phyloP scores from a whole-genome alignment of 75 land plant genomes.

The Cupressus sempervirens region DNA sequence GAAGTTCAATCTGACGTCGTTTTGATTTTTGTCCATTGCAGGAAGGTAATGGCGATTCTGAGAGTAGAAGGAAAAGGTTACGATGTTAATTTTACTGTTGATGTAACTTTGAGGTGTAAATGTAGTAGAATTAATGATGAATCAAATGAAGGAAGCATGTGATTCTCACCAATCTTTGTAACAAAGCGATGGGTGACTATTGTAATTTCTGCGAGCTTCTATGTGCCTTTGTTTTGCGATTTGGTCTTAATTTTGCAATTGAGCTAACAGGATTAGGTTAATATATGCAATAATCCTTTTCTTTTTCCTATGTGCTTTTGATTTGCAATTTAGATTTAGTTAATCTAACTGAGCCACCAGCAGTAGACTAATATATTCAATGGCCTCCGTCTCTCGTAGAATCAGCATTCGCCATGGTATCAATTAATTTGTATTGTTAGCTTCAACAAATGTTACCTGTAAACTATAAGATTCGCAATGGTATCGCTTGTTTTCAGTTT shows the following conservation, averaged over 20 bases:
- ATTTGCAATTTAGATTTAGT: not conserved
- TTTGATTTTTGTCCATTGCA: constrained; percentile 4
- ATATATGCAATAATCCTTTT: not conserved
- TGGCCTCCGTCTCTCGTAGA: not conserved
- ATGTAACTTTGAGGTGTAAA: constrained; percentile 12
- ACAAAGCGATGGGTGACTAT: constrained; percentile 5
- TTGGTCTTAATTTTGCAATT: constrained; percentile 1
- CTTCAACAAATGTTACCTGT: not conserved
- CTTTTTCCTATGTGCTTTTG: not conserved
- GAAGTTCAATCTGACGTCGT: not conserved
- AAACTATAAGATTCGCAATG: too few species aligned
- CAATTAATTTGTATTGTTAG: not conserved
- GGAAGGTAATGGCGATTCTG: constrained; percentile 9
- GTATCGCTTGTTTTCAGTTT: too few species aligned
- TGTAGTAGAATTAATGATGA: constrained; percentile 7
- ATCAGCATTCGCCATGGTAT: too few species aligned
- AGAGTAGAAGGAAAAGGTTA: constrained; percentile 3
- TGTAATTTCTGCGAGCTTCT: constrained; percentile 5
- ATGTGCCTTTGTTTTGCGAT: not conserved
- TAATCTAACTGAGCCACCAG: not conserved
- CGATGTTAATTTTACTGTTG: constrained; percentile 4
- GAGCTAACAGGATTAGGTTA: constrained; percentile 3
- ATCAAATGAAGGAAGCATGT: not conserved
- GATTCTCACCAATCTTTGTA: constrained; percentile 7
- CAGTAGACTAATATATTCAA: not conserved